Base-by-base conservation (phyloP, 192 early-diverging fungal species). In the Phycomyces blakesleeanus region DNA sequence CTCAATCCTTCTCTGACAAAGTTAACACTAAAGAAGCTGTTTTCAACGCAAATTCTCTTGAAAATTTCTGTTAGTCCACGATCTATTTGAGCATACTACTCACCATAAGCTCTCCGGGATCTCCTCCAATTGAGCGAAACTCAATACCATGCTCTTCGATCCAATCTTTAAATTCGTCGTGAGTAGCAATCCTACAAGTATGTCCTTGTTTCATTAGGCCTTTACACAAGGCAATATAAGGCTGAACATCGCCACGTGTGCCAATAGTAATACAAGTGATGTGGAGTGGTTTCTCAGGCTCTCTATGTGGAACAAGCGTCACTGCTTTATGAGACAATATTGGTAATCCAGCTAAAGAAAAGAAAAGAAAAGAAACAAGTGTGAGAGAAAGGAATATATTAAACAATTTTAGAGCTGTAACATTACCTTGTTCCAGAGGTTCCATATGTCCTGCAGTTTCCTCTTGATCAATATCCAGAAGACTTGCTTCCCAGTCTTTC, bases 171-270 rank as follows among this genome's bases (percentile, higher is more conserved):
- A 81, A 91, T 51, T 88, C 88, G 26, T 57, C 70, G 56, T 89
- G 87, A 1, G 89, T 87, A 8, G 88, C 82, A 47, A 91, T 86
- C 27, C 84, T 78, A 56, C 83, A 84, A 9, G 57, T 65, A 56
- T 91, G 86, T 6, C 87, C 87, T 39, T 86, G 77, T 38, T 75
- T 70, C 71, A 78, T 78, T 16, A 91, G 57, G 11, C 77, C 74
- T 63, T 89, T 88, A 65, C 87, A 81, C 1, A 89, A 80, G 4
- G 87, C 86, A 72, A 91, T 81, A 63, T 77, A 86, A 8, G 87
- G 87, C 53, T 91, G 89, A 9, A 91, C 86, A 73, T 91, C 89
- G 3, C 89, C 89, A 51, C 89, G 80, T 26, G 85, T 83, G 22
- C 89, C 89, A 64, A 91, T 86, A 2, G 88, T 91, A 34, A 88